A percentile compares a stretch with the other conserved stretches of the same genome.
Evolutionary conservation across 371 early-diverging fungal species (phyloP).

Genomic region (Mortierella polycephala): DNA sequence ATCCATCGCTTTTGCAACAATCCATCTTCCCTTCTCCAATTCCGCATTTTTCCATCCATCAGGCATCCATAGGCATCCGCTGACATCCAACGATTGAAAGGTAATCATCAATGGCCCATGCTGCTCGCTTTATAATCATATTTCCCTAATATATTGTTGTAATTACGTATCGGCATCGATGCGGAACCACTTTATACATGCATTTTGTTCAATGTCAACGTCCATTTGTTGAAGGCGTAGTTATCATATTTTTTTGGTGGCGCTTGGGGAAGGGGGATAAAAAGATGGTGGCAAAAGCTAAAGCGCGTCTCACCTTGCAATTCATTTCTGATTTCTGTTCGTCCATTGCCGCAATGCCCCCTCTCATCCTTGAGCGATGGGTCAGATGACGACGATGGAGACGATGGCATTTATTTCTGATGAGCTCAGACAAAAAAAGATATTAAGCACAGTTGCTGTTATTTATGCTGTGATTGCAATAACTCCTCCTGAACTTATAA

Average conservation of each 20-base stretch:
- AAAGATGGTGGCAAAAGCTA: neutral
- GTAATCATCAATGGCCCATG: too few relatives aligned
- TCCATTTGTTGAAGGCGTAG: neutral
- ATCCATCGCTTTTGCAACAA: conserved; percentile 9
- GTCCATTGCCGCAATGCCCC: neutral
- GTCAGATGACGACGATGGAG: neutral
- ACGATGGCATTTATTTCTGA: neutral
- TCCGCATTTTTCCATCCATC: conserved; percentile 19
- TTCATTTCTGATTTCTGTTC: neutral
- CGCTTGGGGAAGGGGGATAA: neutral
- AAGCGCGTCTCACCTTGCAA: neutral
- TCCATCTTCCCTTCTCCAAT: conserved; percentile 5
- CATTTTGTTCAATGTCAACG: neutral
- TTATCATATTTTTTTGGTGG: conserved; percentile 1
- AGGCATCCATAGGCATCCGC: conserved; percentile 14
- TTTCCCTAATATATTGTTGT: too few relatives aligned
- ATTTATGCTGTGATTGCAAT: too few relatives aligned
- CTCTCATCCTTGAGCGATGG: neutral
- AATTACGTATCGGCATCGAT: too few relatives aligned
- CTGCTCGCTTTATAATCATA: too few relatives aligned
- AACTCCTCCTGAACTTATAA: too few relatives aligned
- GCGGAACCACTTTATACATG: too few relatives aligned
- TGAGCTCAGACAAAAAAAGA: neutral
- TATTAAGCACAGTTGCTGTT: neutral
- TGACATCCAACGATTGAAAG: conserved; percentile 1